phyloP scores from a whole-genome alignment of 208 protist genomes.

The Vickermania spadyakhi region DNA sequence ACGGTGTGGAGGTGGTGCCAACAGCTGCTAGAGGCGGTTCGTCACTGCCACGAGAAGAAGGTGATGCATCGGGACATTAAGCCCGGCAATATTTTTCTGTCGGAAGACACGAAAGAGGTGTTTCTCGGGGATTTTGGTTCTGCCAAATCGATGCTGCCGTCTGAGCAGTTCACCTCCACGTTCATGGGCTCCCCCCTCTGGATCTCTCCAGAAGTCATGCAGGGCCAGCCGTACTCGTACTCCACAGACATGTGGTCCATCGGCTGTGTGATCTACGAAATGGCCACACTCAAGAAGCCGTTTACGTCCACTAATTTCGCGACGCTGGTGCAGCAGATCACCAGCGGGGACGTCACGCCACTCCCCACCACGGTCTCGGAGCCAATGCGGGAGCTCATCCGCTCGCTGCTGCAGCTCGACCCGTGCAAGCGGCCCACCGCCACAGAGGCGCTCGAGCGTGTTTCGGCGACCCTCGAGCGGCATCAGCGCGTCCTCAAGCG shows the following conservation, averaged over 20 bases:
- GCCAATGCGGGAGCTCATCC: conserved; percentile 35
- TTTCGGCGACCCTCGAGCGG: conserved; percentile 9
- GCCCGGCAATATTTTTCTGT: conserved; percentile 83
- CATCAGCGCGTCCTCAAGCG: no score
- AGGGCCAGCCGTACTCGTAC: conserved; percentile 69
- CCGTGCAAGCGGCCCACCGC: conserved; percentile 34
- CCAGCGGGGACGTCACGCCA: conserved; percentile 41
- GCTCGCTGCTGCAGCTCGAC: conserved; percentile 46
- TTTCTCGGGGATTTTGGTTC: conserved; percentile 76
- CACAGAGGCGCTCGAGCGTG: conserved; percentile 19
- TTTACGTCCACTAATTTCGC: conserved; percentile 65
- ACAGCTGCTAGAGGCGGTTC: conserved; percentile 68
- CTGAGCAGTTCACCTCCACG: conserved; percentile 29
- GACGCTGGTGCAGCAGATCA: conserved; percentile 68
- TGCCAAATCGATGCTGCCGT: conserved; percentile 35
- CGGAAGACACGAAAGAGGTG: conserved; percentile 25
- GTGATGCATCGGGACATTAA: conserved; percentile 91
- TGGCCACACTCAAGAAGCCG: conserved; percentile 34
- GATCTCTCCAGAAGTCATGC: conserved; percentile 81
- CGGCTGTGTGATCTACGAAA: conserved; percentile 73
- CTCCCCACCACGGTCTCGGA: conserved; percentile 31
- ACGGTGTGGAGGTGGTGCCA: conserved; percentile 60
- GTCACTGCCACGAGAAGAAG: conserved; percentile 66
- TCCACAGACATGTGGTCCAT: conserved; percentile 85
- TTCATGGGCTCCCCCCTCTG: conserved; percentile 78